Evolutionary conservation across 2,329 filamentous ascomycete species (phyloP).

Genomic region (Rhytidhysteron rufulum): DNA sequence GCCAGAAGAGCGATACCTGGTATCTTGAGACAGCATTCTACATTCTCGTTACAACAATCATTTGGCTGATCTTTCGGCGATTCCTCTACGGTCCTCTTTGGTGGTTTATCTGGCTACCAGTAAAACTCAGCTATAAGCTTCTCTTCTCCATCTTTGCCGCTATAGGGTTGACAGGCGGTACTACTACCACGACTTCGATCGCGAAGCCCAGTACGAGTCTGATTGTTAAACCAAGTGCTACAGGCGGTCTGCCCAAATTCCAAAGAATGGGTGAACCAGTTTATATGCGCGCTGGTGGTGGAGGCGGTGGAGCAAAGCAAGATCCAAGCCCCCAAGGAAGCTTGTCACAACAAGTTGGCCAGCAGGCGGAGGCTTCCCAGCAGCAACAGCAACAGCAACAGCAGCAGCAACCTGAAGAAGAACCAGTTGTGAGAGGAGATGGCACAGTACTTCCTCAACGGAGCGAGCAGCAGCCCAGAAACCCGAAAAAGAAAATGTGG

Average conservation of each 20-base stretch:
- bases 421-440: constrained; percentile 39
- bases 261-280: constrained; percentile 21
- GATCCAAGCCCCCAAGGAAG: constrained; percentile 34
- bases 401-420: constrained; percentile 22
- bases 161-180: constrained; percentile 38
- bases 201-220: constrained; percentile 28
- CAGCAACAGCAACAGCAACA: constrained; percentile 12
- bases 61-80: constrained; percentile 82
- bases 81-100: constrained; percentile 84
- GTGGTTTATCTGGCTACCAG: constrained; percentile 82
- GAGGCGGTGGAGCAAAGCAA: constrained; percentile 44
- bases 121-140: constrained; percentile 63
- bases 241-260: constrained; percentile 28
- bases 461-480: constrained; percentile 38
- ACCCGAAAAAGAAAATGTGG: constrained; percentile 62
- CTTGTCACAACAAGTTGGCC: constrained; percentile 39
- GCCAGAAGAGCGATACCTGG: constrained; percentile 97
- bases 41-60: constrained; percentile 70
- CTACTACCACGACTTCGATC: constrained; percentile 15
- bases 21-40: constrained; percentile 90
- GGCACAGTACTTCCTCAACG: constrained; percentile 43
- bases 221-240: constrained; percentile 45
- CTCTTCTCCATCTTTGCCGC: constrained; percentile 54
- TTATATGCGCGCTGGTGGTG: constrained; percentile 47
- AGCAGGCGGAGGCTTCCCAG: constrained; percentile 33